Evolutionary conservation across 2,329 filamentous ascomycete genomes (phyloP).

Genomic region (Nothophaeocryptopus gaeumannii): DNA sequence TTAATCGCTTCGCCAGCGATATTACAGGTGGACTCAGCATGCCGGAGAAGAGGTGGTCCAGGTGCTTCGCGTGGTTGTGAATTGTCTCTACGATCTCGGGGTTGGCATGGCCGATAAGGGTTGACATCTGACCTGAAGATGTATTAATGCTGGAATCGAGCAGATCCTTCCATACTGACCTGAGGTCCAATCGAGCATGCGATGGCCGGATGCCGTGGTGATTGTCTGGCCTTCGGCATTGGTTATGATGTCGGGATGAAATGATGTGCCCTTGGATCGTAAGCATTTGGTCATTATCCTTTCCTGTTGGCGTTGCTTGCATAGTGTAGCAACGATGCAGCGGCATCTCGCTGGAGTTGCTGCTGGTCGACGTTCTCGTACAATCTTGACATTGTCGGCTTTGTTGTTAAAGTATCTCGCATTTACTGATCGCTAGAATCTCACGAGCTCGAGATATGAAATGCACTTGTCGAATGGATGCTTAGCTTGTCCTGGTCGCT

Average conservation of each 20-base stretch:
- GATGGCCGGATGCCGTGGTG: slow-evolving; percentile 25
- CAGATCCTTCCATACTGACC: too few species aligned
- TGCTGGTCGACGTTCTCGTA: slow-evolving; percentile 18
- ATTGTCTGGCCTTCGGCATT: slow-evolving; percentile 21
- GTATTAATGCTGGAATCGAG: too few species aligned
- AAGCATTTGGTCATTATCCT: background rate
- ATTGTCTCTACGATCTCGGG: slow-evolving; percentile 58
- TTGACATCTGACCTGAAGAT: slow-evolving; percentile 59
- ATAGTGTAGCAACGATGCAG: slow-evolving; percentile 20
- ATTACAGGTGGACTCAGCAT: slow-evolving; percentile 60
- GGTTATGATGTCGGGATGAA: slow-evolving; percentile 23
- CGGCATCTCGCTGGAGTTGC: slow-evolving; percentile 20
- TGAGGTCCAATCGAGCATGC: slow-evolving; percentile 59
- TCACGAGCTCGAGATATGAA: too few species aligned
- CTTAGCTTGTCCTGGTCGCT: background rate
- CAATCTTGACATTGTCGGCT: slow-evolving; percentile 15
- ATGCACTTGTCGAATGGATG: background rate
- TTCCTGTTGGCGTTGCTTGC: background rate
- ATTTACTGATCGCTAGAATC: background rate
- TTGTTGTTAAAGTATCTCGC: too few species aligned
- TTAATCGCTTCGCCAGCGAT: slow-evolving; percentile 52
- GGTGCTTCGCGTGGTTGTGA: slow-evolving; percentile 46
- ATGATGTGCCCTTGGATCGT: slow-evolving; percentile 16
- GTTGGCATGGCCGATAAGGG: slow-evolving; percentile 57
- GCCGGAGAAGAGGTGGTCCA: slow-evolving; percentile 59